A percentile compares a stretch with the other conserved stretches of the same genome.
Evolutionary conservation across 1,284 basidiomycete species (phyloP).

Genomic region (Ceratobasidium sp.): DNA sequence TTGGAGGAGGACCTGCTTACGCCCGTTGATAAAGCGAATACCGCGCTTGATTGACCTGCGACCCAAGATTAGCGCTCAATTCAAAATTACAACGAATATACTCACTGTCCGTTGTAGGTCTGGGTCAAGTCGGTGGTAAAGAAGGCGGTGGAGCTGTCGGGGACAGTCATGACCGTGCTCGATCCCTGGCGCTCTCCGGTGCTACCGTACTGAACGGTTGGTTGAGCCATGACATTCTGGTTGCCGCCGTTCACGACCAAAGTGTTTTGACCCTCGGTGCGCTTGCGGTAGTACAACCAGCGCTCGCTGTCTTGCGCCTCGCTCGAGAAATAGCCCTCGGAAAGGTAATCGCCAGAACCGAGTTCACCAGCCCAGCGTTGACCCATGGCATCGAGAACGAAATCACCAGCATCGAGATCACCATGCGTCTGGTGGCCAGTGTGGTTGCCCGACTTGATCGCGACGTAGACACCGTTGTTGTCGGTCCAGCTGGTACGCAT

Average conservation of each 20-base stretch:
- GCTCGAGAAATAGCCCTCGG: constrained; percentile 69
- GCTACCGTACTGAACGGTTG: constrained; percentile 63
- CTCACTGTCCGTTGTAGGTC: constrained; percentile 81
- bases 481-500: constrained; percentile 65
- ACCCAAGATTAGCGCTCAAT: constrained; percentile 40
- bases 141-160: constrained; percentile 79
- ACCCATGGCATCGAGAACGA: constrained; percentile 94
- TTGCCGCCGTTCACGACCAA: constrained; percentile 80
- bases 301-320: constrained; percentile 72
- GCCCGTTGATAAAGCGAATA: constrained; percentile 83
- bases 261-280: constrained; percentile 97
- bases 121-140: constrained; percentile 81
- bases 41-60: constrained; percentile 81
- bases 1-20: constrained; percentile 90
- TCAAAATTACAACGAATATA: constrained; percentile 41
- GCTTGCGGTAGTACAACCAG: constrained; percentile 95
- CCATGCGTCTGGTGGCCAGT: constrained; percentile 68
- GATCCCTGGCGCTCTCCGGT: constrained; percentile 79
- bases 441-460: constrained; percentile 61
- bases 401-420: constrained; percentile 92
- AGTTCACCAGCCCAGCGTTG: constrained; percentile 96
- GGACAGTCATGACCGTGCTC: constrained; percentile 63
- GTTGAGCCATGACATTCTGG: constrained; percentile 77
- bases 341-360: constrained; percentile 82
- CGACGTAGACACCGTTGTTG: constrained; percentile 61